These are phyloP conservation scores for Arbutus unedo DNA, from an alignment of 148 eudicot species.

Conservation along the genomic window DNA sequence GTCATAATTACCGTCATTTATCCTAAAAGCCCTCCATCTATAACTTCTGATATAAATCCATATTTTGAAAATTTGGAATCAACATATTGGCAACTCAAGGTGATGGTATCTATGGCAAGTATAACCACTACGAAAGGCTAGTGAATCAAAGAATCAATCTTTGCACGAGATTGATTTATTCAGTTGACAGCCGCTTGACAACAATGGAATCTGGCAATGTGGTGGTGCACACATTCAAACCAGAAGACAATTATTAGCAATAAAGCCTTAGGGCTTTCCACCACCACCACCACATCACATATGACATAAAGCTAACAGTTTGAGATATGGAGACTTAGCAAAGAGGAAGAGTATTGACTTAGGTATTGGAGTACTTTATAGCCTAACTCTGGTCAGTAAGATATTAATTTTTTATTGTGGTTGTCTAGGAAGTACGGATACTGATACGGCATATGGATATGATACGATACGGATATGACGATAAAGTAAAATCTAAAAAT, in stretches of 20 bases:
- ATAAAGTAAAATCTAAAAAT: no score
- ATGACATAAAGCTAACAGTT: no score
- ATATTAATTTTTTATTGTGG: no score
- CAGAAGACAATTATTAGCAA: slow-evolving; percentile 20
- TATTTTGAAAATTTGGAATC: not conserved
- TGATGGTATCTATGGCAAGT: not conserved
- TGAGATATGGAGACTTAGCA: no score
- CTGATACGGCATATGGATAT: no score
- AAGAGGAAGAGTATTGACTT: no score
- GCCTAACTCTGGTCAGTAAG: no score
- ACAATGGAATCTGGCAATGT: no score
- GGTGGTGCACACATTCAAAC: no score
- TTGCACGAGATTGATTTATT: not conserved
- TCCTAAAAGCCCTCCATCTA: not conserved
- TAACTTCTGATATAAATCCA: not conserved
- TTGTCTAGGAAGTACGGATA: no score
- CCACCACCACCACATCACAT: slow-evolving; percentile 23
- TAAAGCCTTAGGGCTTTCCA: slow-evolving; percentile 54
- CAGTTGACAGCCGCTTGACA: not conserved
- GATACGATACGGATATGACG: no score
- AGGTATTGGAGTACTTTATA: no score
- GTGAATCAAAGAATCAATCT: not conserved
- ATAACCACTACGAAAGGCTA: not conserved
- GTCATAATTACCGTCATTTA: not conserved
- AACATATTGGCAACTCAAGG: not conserved